A percentile compares a stretch with the other conserved stretches of the same genome.
Conservation (phyloP, 805 yeast genomes). For the Yarrowia sp. region DNA sequence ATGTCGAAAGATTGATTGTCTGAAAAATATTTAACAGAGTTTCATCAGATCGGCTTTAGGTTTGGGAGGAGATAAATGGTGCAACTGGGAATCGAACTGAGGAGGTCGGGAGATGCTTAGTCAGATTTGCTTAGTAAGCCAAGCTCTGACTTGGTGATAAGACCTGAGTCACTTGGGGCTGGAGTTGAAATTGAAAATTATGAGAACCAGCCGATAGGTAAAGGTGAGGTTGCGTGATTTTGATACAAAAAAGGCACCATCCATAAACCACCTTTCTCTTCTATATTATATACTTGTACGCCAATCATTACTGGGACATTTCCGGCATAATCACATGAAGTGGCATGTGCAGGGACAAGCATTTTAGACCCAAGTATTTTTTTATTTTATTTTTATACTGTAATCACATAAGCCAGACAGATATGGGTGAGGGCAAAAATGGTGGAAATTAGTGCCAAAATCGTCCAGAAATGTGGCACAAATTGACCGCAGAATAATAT, state of each 20-base stretch:
- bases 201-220: too few species aligned
- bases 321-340: constrained; percentile 14
- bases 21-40: constrained; percentile 26
- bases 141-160: too few species aligned
- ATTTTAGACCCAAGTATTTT: neutral
- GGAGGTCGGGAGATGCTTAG: neutral
- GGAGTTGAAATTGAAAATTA: too few species aligned
- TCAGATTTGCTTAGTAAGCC: too few species aligned
- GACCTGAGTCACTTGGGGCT: too few species aligned
- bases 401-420: neutral
- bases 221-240: too few species aligned
- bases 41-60: constrained; percentile 13
- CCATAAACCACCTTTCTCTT: too few species aligned
- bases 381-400: too few species aligned
- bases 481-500: too few species aligned
- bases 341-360: constrained; percentile 24
- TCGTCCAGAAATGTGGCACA: too few species aligned
- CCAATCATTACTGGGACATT: neutral
- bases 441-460: neutral
- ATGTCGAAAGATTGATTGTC: neutral
- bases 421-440: neutral
- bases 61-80: neutral
- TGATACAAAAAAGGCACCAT: too few species aligned
- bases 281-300: too few species aligned
- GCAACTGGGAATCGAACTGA: neutral